Evolutionary conservation across 1,139 yeast species (phyloP).

Genomic region (Torulaspora pretoriensis): DNA sequence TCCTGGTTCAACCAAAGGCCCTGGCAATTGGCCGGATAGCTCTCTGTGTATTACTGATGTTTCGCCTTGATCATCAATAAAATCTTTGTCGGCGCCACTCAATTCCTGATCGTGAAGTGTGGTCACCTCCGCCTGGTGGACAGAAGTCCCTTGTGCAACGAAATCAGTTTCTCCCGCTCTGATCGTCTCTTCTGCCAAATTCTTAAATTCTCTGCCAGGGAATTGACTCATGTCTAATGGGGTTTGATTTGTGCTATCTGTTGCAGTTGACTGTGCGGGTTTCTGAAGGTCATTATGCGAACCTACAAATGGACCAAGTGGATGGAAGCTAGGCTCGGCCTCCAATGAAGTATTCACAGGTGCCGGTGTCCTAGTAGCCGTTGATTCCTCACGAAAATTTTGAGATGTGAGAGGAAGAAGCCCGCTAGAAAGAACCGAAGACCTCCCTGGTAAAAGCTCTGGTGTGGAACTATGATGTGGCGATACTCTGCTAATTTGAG

Average conservation of each 20-base stretch:
- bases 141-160: too few relatives aligned
- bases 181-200: not conserved
- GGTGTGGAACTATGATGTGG: conserved; percentile 16
- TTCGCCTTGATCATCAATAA: not conserved
- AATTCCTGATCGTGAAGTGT: not conserved
- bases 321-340: not conserved
- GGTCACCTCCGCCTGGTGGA: not conserved
- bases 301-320: too few relatives aligned
- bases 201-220: not conserved
- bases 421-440: conserved; percentile 2
- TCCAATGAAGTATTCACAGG: not conserved
- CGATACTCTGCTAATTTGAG: conserved; percentile 4
- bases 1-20: not conserved
- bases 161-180: not conserved
- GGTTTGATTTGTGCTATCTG: too few relatives aligned
- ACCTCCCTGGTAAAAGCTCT: conserved; percentile 13
- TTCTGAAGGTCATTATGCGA: too few relatives aligned
- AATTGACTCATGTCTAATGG: too few relatives aligned
- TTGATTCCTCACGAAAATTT: not conserved
- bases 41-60: not conserved
- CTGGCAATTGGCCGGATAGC: not conserved
- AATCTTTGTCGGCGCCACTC: not conserved
- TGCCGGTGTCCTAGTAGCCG: not conserved
- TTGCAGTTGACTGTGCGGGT: too few relatives aligned
- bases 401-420: not conserved